Evolutionary conservation across 2,329 filamentous ascomycete species (phyloP), one percentile per base, ranked within the genome.

Genomic region (Clonostachys rhizophaga): DNA sequence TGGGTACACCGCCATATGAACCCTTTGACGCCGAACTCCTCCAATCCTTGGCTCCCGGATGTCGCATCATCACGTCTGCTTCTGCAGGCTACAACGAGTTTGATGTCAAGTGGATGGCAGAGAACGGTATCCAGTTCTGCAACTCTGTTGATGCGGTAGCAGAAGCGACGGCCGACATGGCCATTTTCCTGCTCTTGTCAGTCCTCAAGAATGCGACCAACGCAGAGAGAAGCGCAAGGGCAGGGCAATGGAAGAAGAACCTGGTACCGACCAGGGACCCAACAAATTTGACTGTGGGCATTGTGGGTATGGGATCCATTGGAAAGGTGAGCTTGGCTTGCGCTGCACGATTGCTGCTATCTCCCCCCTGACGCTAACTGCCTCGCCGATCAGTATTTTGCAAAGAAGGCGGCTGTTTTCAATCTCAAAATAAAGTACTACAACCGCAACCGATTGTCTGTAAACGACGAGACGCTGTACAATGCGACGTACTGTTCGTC

Each of bases 71-170:
- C 57, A 76, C 81, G 30, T 79, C 73, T 11, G 81, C 81, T 3
- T 81, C 81, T 6, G 81, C 81, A 3, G 69, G 81, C 10, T 84
- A 79, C 55, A 79, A 85, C 60, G 84, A 79, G 80, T 79, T 78
- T 1, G 78, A 84, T 55, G 76, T 74, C 0, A 64, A 73, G 37
- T 59, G 64, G 0, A 64, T 81, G 5, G 55, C 59, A 6, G 52
- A 56, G 0, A 57, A 55, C 2, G 54, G 56, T 2, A 68, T 72
- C 52, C 77, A 56, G 61, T 72, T 72, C 47, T 59, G 65, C 44
- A 74, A 74, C 37, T 67, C 68, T 0, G 68, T 68, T 0, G 64
- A 66, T 0, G 67, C 66, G 6, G 66, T 67, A 11, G 65, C 69
- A 30, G 68, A 72, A 43, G 69, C 70, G 12, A 68, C 71, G 14